A percentile compares a stretch with the other conserved stretches of the same genome.
Evolutionary conservation across 345 rosid species (phyloP).

Genomic region (Raphanus sativus): DNA sequence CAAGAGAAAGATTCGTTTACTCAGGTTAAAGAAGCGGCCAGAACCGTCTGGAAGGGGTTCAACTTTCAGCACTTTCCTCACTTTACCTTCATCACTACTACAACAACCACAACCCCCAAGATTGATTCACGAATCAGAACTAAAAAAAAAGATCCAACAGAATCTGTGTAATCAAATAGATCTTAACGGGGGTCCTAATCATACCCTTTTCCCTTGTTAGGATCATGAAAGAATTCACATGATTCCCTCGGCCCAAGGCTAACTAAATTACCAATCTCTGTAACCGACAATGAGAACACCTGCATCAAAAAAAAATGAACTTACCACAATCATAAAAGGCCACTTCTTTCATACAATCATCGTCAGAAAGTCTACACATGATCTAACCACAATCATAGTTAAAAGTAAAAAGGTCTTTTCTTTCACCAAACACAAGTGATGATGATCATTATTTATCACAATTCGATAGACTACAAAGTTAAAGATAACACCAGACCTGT

Average conservation of each 20-base stretch:
- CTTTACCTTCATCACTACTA: conserved; percentile 89
- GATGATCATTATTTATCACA: neutral
- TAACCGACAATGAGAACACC: conserved; percentile 83
- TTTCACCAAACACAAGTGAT: neutral
- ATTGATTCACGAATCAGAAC: neutral
- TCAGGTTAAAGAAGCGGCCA: conserved; percentile 89
- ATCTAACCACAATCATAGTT: neutral
- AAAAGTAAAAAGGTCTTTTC: neutral
- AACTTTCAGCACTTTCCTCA: conserved; percentile 68
- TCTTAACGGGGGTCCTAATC: neutral
- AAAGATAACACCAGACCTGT: conserved; percentile 53
- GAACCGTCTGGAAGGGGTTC: conserved; percentile 96
- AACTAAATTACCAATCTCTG: conserved; percentile 71
- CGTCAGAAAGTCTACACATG: neutral
- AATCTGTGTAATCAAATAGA: neutral
- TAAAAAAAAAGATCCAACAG: neutral
- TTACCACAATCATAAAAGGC: neutral
- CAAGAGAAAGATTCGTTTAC: conserved; percentile 42
- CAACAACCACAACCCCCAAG: conserved; percentile 24
- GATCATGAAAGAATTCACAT: conserved; percentile 89
- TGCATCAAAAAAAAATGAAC: conserved; percentile 31
- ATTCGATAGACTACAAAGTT: neutral
- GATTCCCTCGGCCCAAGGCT: conserved; percentile 73
- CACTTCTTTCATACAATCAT: neutral
- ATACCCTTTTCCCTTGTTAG: conserved; percentile 82